Base-by-base conservation (phyloP, 2,329 filamentous ascomycete species). In the Cercospora sp. region DNA sequence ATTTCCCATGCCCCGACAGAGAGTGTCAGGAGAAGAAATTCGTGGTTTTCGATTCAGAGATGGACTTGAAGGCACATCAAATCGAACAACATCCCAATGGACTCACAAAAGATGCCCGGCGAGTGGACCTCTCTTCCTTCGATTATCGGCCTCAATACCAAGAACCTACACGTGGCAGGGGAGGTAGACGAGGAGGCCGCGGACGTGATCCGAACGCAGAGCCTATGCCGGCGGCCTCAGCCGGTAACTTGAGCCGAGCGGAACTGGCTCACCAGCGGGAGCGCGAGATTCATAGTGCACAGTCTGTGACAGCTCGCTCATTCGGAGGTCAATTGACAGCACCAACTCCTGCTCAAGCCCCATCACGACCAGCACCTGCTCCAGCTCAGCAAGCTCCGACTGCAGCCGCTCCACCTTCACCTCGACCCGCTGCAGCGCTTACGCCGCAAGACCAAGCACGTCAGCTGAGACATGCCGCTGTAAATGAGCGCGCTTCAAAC, bases 11-110 rank as follows among this genome's bases (percentile, higher is more conserved):
- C 77, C 80, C 87, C 6, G 93, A 99, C 74, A 85, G 87, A 64
- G 94, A 97, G 76, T 99, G 95, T 75, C 78, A 95, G 76, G 95
- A 98, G 74, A 97, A 97, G 86, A 98, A 97, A 78, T 97, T 98
- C 77, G 91, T 98, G 31, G 95, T 98, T 0, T 99, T 99, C 74
- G 92, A 93, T 65, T 94, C 93, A 0, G 92, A 97, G 76, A 89
- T 99, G 84, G 95, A 99, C 75, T 82, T 99, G 58, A 97, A 98
- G 79, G 95, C 91, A 3, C 95, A 99, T 80, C 92, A 97, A 78
- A 81, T 99, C 9, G 90, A 91, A 73, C 87, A 90, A 64, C 95
- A 99, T 77, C 92, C 90, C 0, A 88, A 89, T 73, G 88, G 90
- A 0, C 79, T 96, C 26, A 92, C 93, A 8, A 97, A 97, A 75